Evolutionary conservation across 139 green algal genomes (phyloP), one percentile per base, ranked within the genome.

Genomic region (Tetraselmis chui): DNA sequence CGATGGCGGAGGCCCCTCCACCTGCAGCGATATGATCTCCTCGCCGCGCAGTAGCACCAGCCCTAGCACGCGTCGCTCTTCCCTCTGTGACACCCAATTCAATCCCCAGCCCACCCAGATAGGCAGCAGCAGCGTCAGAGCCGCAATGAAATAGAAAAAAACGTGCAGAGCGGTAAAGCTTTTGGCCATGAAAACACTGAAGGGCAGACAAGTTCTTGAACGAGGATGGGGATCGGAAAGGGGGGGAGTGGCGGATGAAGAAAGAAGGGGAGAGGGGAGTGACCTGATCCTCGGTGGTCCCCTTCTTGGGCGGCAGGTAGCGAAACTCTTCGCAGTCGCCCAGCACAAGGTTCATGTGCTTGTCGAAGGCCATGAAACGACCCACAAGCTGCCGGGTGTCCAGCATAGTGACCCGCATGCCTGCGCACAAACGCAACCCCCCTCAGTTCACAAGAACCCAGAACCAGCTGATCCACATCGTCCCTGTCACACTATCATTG

Each of bases 341-440:
- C 67, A 99, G 86, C 45, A 99, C 97, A 29, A 99, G 85, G 85
- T 99, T 99, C 93, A 99, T 96, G 85, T 99, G 97, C 28, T 94
- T 90, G 82, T 99, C 97, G 83, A 98, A 99, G 0, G 97, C 97
- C 95, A 99, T 97, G 85, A 99, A 99, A 82, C 97, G 97, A 82
- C 94, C 97, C 59, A 98, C 91, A 32, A 99, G 95, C 82, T 99
- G 93, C n/a, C 95, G 84, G 29, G 87, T 88, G 86, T 98, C 94
- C 31, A 88, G 84, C 24, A 98, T 80, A 2, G 93, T 97, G 0
- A 97, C 90, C 1, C 94, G 86, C 93, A 98, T 97, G 11, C 94
- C 94, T 98, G 91, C 83, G 83, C 31, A 45, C 29, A 29, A 76
- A 26, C 28, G 29, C 27, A 59, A 59, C 67, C n/a, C 2, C 78